A percentile compares a stretch with the other conserved stretches of the same genome.
Conservation (phyloP, 441 rosid species). For the Isatis lusitanica region DNA sequence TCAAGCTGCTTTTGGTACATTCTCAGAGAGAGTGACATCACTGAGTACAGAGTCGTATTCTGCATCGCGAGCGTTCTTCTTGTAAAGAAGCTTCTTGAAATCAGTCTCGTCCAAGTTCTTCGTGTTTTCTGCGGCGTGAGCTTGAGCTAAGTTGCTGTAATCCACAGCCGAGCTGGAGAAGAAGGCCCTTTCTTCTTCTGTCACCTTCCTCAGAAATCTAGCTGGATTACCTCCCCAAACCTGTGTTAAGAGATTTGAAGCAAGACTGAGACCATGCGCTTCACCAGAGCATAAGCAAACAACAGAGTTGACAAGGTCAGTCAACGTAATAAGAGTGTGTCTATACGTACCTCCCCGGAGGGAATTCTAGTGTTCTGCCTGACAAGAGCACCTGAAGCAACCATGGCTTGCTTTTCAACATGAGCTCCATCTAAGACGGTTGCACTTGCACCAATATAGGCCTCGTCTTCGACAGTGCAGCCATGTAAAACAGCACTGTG, state of each 20-base stretch:
- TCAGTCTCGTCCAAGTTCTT: conserved; percentile 64
- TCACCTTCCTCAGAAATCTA: conserved; percentile 60
- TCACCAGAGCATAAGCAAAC: not conserved
- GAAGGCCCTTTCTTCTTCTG: conserved; percentile 66
- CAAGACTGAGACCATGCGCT: not conserved
- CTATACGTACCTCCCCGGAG: conserved; percentile 55
- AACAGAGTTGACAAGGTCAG: conserved; percentile 21
- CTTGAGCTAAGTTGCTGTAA: conserved; percentile 57
- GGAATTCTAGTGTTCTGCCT: conserved; percentile 69
- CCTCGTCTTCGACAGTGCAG: conserved; percentile 72
- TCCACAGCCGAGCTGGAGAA: conserved; percentile 57
- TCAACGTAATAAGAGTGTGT: conserved; percentile 6
- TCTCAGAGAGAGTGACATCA: conserved; percentile 51
- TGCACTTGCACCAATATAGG: conserved; percentile 70
- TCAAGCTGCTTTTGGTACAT: conserved; percentile 39
- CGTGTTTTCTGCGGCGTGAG: conserved; percentile 59
- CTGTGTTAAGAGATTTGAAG: conserved; percentile 28
- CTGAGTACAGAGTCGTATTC: conserved; percentile 59
- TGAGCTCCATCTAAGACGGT: conserved; percentile 68
- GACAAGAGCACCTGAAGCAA: conserved; percentile 74
- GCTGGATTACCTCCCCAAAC: conserved; percentile 83
- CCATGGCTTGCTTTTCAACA: conserved; percentile 74
- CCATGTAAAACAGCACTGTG: conserved; percentile 78
- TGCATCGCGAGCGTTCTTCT: conserved; percentile 61
- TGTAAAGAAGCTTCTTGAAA: conserved; percentile 58